phyloP scores from a whole-genome alignment of 805 yeast genomes.

The Trichomonascus vanleenenianus region DNA sequence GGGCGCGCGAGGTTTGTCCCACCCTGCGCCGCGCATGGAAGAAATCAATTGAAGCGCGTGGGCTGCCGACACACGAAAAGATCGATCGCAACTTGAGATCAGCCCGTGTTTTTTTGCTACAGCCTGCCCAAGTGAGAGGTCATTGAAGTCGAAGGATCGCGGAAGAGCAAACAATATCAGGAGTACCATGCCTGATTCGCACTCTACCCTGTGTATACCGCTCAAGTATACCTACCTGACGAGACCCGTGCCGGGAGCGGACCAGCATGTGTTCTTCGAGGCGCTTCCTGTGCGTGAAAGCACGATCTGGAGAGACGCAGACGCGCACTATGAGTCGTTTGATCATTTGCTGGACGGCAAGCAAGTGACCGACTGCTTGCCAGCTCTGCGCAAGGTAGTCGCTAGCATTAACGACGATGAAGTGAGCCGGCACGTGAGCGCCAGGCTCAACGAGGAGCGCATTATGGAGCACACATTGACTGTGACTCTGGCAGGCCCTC shows the following conservation, averaged over 20 bases:
- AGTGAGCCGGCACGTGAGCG: conserved; percentile 5
- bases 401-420: conserved; percentile 6
- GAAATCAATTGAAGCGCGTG: too few species aligned
- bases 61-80: not conserved
- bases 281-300: not conserved
- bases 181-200: not conserved
- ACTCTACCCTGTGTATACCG: conserved; percentile 10
- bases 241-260: conserved; percentile 2
- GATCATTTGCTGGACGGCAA: conserved; percentile 2
- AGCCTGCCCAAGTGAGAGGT: too few species aligned
- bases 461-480: conserved; percentile 31
- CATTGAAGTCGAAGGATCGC: too few species aligned
- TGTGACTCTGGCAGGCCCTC: conserved; percentile 31
- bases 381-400: conserved; percentile 10
- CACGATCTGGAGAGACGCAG: conserved; percentile 4
- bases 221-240: conserved; percentile 8
- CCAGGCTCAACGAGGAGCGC: conserved; percentile 29
- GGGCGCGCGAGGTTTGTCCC: too few species aligned
- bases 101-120: too few species aligned
- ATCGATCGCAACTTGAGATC: not conserved
- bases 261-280: conserved; percentile 1
- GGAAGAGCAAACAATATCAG: too few species aligned
- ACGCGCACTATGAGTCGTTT: not conserved
- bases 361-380: conserved; percentile 14
- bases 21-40: too few species aligned